Evolutionary conservation across 2,329 filamentous ascomycete species (phyloP), one percentile per base, ranked within the genome.

Genomic region (Tolypocladium amazonense): DNA sequence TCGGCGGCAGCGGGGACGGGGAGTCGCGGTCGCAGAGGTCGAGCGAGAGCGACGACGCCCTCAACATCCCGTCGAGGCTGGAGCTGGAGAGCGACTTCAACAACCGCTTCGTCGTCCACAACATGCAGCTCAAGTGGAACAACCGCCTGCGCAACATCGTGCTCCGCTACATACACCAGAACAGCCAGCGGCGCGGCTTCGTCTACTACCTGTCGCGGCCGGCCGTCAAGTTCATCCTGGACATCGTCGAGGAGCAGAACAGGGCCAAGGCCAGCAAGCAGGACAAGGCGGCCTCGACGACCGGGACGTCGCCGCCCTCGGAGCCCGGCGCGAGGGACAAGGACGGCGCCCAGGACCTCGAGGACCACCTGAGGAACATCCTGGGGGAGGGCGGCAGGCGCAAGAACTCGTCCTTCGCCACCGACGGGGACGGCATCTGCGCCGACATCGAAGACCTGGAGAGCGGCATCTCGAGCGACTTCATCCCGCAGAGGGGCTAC

Each of bases 111-210:
- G 93, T 97, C 66, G 89, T 99, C 58, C 94, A 99, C 78, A 99
- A 99, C 68, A 84, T 95, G 71, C 94, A 99, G 69, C 78, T 99
- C 60, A 99, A 99, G 73, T 99, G 94, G 94, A 97, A 96, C 76
- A 99, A 99, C 67, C 85, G 92, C 14, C 76, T 99, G 43, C 86
- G 94, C 61, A 97, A 99, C 70, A 97, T 97, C 68, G 94, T 99
- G 56, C 82, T 99, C 47, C 90, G 94, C 30, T 99, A 99, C 72
- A 95, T 94, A 63, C 94, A 99, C 70, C 94, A 99, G 77, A 94
- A 96, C 68, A 92, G 92, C 71, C 95, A 99, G 74, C 85, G 94
- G 57, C 87, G 94, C 65, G 95, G 94, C 58, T 97, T 99, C 70
- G 88, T 99, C 37, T 99, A 99, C 76, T 99, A 99, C 74, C 88